These are phyloP conservation scores for Talaromyces sp. DNA, from an alignment of 2,329 filamentous ascomycete species.

Conservation along the genomic window DNA sequence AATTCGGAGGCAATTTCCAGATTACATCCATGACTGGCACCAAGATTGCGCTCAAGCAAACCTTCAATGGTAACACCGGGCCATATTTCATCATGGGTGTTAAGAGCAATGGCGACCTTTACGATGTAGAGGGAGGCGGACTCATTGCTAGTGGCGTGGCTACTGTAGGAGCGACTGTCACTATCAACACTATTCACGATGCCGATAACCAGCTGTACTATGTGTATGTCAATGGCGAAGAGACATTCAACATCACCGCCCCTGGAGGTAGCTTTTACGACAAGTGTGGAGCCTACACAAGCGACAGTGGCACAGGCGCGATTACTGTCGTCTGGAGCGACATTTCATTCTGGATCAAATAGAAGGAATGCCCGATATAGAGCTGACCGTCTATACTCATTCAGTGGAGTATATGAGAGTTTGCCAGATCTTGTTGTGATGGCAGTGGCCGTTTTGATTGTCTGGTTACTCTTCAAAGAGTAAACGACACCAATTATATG, in stretches of 20 bases:
- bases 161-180: conserved; percentile 12
- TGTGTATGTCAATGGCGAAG: conserved; percentile 16
- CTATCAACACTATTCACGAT: conserved; percentile 17
- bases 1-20: conserved; percentile 14
- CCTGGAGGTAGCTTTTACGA: conserved; percentile 15
- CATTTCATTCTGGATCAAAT: conserved; percentile 14
- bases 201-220: conserved; percentile 10
- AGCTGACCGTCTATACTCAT: background rate
- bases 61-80: conserved; percentile 14
- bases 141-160: conserved; percentile 15
- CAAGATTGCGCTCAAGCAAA: conserved; percentile 14
- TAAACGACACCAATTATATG: background rate
- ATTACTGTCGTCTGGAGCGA: conserved; percentile 16
- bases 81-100: conserved; percentile 17
- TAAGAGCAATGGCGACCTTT: conserved; percentile 15
- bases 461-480: background rate
- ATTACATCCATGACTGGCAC: conserved; percentile 10
- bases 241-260: conserved; percentile 5
- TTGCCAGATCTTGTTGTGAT: background rate
- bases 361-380: background rate
- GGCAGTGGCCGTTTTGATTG: background rate
- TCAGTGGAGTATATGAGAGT: background rate
- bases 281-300: conserved; percentile 16
- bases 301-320: conserved; percentile 13
- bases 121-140: conserved; percentile 15